Percentiles rank a stretch among this genome's conserved stretches.
Conservation (phyloP, 2,329 filamentous ascomycete genomes). For the Scedosporium boydii region DNA sequence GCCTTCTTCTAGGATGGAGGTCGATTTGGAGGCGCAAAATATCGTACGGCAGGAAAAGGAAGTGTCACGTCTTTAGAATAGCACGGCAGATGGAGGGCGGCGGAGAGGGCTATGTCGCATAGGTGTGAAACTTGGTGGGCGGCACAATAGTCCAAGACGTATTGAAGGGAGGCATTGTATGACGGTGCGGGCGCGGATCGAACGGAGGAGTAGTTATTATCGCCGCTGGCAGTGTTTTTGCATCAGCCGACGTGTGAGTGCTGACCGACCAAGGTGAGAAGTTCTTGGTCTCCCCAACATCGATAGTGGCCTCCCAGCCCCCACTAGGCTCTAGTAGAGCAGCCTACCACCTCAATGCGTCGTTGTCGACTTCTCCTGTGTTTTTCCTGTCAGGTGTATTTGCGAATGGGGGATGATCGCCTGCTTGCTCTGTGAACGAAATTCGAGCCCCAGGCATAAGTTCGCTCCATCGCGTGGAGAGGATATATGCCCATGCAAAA, state of each 20-base stretch:
- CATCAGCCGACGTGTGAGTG: not conserved
- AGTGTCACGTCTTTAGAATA: not conserved
- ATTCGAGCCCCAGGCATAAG: not conserved
- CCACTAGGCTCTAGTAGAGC: not conserved
- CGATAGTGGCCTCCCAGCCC: not conserved
- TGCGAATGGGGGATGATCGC: not conserved
- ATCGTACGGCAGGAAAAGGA: not conserved
- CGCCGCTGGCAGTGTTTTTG: not conserved
- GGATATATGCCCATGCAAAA: not conserved
- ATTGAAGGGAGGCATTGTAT: not conserved
- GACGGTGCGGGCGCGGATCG: not conserved
- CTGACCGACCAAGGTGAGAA: not conserved
- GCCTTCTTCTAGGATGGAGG: not conserved
- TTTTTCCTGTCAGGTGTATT: not conserved
- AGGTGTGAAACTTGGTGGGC: not conserved
- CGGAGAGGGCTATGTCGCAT: not conserved
- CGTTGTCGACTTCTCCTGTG: not conserved
- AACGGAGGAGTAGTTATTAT: not conserved
- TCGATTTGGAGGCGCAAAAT: not conserved
- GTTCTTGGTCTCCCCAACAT: not conserved
- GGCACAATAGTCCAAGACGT: not conserved
- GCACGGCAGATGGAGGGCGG: not conserved
- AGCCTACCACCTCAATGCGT: not conserved
- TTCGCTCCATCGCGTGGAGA: not conserved
- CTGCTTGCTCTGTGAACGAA: not conserved